Percentiles rank a stretch among this genome's conserved stretches.
phyloP scores from a whole-genome alignment of 306 rosid genomes.

The Cicer arietinum region DNA sequence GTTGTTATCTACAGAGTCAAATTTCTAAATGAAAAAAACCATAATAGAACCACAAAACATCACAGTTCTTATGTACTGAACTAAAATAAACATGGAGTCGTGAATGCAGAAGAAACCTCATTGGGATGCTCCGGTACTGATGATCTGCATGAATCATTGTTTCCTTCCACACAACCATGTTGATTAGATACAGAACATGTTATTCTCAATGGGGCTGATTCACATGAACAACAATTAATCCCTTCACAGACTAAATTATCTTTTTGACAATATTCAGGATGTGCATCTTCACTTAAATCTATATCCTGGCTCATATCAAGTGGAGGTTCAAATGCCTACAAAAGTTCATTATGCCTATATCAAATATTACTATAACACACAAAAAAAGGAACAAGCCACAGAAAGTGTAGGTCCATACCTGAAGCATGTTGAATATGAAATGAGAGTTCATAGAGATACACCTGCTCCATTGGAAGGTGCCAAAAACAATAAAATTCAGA shows the following conservation, averaged over 20 bases:
- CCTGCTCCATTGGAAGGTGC: constrained; percentile 61
- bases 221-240: constrained; percentile 52
- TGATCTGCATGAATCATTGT: constrained; percentile 49
- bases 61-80: constrained; percentile 43
- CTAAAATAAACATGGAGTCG: constrained; percentile 29
- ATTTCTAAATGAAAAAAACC: constrained; percentile 65
- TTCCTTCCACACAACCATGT: constrained; percentile 55
- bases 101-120: constrained; percentile 62
- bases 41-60: constrained; percentile 46
- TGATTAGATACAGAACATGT: constrained; percentile 54
- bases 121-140: constrained; percentile 36
- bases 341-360: constrained; percentile 29
- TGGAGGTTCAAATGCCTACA: constrained; percentile 94
- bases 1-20: constrained; percentile 77
- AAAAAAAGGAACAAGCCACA: not conserved
- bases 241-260: constrained; percentile 51
- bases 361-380: constrained; percentile 21
- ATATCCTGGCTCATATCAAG: constrained; percentile 80
- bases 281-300: constrained; percentile 58
- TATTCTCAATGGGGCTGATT: constrained; percentile 56
- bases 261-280: constrained; percentile 45
- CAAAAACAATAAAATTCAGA: constrained; percentile 41
- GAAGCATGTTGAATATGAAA: constrained; percentile 92
- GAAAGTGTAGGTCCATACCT: constrained; percentile 60
- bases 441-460: constrained; percentile 79